phyloP scores from a whole-genome alignment of 768 basidiomycete genomes.

The Trametes cinnabarina region DNA sequence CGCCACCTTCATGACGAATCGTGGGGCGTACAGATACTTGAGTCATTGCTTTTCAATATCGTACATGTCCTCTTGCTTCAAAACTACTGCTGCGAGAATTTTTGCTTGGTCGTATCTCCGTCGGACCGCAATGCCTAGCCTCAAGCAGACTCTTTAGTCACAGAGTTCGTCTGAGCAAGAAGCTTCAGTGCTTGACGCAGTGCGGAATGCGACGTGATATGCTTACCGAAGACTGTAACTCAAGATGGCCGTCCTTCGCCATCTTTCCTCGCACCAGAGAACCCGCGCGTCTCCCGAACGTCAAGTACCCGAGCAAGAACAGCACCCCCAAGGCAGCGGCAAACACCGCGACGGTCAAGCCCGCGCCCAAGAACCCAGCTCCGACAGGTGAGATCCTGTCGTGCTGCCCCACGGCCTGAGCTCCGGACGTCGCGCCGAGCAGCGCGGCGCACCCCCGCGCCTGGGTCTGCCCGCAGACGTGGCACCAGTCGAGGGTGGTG shows the following conservation, averaged over 20 bases:
- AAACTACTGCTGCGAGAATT: too few species aligned
- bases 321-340: conserved; percentile 12
- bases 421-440: conserved; percentile 31
- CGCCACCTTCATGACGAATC: too few species aligned
- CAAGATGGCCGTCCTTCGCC: neutral
- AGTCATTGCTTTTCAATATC: too few species aligned
- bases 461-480: conserved; percentile 52
- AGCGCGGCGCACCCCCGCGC: conserved; percentile 57
- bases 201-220: too few species aligned
- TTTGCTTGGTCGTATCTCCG: too few species aligned
- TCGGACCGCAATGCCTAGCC: neutral
- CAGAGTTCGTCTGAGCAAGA: neutral
- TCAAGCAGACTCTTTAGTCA: conserved; percentile 11
- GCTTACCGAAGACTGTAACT: conserved; percentile 8
- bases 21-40: too few species aligned
- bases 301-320: conserved; percentile 15
- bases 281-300: conserved; percentile 2
- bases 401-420: conserved; percentile 28
- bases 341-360: conserved; percentile 27
- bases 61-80: too few species aligned
- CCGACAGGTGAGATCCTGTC: conserved; percentile 50
- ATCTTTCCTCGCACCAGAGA: neutral
- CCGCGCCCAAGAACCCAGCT: conserved; percentile 69
- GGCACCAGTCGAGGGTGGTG: conserved; percentile 57
- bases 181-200: neutral